Evolutionary conservation across 2,329 filamentous ascomycete genomes (phyloP), one percentile per base, ranked within the genome.

Genomic region (Tolypocladium amazonense): DNA sequence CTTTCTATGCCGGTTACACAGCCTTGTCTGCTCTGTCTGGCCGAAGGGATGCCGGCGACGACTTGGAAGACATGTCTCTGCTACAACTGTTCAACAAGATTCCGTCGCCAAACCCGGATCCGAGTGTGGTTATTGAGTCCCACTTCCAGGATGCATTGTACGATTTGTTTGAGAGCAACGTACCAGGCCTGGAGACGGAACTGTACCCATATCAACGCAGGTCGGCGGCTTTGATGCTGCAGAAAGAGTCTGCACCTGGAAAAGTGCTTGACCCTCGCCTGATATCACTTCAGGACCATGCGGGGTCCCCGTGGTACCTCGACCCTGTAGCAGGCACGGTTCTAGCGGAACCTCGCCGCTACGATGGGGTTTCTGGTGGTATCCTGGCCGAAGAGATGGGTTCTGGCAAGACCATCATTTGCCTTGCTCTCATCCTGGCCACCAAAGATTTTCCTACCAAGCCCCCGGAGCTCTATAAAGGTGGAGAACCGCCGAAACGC

Each of bases 391-490:
- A 94, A 68, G 87, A 89, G 63, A 92, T 92, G 89, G 88, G 88
- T 7, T 76, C 82, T 0, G 92, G 93, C 0, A 97, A 97, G 75
- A 97, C 93, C 0, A 74, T 97, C 33, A 96, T 97, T 14, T 93
- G 89, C 63, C 75, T 97, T 23, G 80, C 88, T 8, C 75, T 91
- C 2, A 86, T 97, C 45, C 77, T 95, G 33, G 87, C 90, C 3
- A 96, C 90, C 0, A 85, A 83, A 65, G 78, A 86, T 38, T 82
- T 92, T 62, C 81, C 86, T 14, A 83, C 90, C 6, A 74, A 79
- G 23, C 81, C 88, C 4, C 88, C 92, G 2, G 79, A 85, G 3
- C 71, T 87, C 58, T 83, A 88, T 67, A 75, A 80, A 65, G 52
- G 68, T 60, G 63, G 71, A 60, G 67, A 77, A 56, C 65, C 73